These are phyloP conservation scores for Cladorrhinum sp. DNA, from an alignment of 2,329 filamentous ascomycete genomes.

Conservation along the genomic window DNA sequence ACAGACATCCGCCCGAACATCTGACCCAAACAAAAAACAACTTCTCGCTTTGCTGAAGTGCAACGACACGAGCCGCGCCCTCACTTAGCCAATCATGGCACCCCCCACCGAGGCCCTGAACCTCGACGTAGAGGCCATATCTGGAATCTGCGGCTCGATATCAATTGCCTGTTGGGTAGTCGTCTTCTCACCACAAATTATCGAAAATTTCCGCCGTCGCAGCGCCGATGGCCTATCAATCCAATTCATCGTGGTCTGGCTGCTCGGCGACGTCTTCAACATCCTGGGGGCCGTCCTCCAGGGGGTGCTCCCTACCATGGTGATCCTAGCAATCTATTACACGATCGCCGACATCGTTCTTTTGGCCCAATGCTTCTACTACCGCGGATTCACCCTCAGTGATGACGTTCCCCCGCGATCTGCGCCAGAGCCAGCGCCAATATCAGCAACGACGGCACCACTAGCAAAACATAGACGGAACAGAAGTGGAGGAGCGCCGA, in stretches of 20 bases:
- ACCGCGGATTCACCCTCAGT: conserved; percentile 73
- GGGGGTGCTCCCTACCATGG: conserved; percentile 78
- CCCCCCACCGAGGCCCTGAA: conserved; percentile 57
- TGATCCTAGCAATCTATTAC: conserved; percentile 91
- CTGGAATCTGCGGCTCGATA: conserved; percentile 89
- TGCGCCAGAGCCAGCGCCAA: background rate
- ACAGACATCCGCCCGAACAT: background rate
- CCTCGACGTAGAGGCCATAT: conserved; percentile 85
- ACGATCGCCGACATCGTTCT: conserved; percentile 88
- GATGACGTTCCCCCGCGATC: conserved; percentile 47
- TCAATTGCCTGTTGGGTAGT: conserved; percentile 98
- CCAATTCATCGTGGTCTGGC: conserved; percentile 90
- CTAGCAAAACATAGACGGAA: conserved; percentile 12
- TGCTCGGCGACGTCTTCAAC: conserved; percentile 93
- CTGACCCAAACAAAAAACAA: background rate
- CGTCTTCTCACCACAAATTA: conserved; percentile 94
- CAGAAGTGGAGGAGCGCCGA: conserved; percentile 36
- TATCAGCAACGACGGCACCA: background rate
- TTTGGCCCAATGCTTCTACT: conserved; percentile 89
- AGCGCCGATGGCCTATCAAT: conserved; percentile 87
- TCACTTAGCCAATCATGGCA: conserved; percentile 39
- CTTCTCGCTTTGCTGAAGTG: background rate
- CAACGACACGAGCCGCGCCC: background rate
- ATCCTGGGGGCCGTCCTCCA: conserved; percentile 90
- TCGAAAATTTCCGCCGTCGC: conserved; percentile 83